Percentiles rank a stretch among this genome's conserved stretches.
Conservation (phyloP, 257 asterid genomes). For the Solanum bulbocastanum region DNA sequence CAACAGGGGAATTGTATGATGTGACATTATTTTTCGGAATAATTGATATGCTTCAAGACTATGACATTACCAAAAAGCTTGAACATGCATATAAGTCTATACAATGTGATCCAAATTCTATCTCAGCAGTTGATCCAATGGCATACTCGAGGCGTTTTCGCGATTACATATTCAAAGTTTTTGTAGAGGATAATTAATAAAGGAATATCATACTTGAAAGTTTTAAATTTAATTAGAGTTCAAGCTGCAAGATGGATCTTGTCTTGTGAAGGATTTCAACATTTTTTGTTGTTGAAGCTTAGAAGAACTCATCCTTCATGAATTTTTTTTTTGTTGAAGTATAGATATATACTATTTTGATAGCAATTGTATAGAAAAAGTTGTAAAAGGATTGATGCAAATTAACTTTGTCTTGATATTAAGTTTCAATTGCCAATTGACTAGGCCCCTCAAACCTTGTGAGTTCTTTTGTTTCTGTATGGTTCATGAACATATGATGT, state of each 20-base stretch:
- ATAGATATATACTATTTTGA: not conserved
- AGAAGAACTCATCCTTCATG: not conserved
- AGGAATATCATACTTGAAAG: not conserved
- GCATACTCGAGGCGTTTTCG: slow-evolving; percentile 33
- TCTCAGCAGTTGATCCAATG: slow-evolving; percentile 31
- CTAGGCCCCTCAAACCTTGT: not conserved
- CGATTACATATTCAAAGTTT: slow-evolving; percentile 25
- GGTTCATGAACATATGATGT: not conserved
- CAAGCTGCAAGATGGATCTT: not conserved
- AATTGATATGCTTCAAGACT: slow-evolving; percentile 31
- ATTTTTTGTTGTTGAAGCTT: not conserved
- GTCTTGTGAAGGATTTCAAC: not conserved
- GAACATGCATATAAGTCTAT: slow-evolving; percentile 35
- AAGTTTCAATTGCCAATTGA: not conserved
- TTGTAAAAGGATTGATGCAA: not conserved
- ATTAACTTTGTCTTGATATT: not conserved
- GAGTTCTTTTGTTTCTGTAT: not conserved
- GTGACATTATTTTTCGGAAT: slow-evolving; percentile 22
- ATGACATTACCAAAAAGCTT: slow-evolving; percentile 31
- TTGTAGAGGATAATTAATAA: slow-evolving; percentile 15
- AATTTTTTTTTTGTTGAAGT: not conserved
- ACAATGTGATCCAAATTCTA: slow-evolving; percentile 32
- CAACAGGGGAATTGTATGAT: slow-evolving; percentile 23
- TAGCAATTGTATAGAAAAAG: not conserved
- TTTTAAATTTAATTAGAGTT: not conserved